Percentiles rank a stretch among this genome's conserved stretches.
These are phyloP conservation scores for Ambrosiella cleistominuta DNA, from an alignment of 2,329 filamentous ascomycete species.

Conservation along the genomic window DNA sequence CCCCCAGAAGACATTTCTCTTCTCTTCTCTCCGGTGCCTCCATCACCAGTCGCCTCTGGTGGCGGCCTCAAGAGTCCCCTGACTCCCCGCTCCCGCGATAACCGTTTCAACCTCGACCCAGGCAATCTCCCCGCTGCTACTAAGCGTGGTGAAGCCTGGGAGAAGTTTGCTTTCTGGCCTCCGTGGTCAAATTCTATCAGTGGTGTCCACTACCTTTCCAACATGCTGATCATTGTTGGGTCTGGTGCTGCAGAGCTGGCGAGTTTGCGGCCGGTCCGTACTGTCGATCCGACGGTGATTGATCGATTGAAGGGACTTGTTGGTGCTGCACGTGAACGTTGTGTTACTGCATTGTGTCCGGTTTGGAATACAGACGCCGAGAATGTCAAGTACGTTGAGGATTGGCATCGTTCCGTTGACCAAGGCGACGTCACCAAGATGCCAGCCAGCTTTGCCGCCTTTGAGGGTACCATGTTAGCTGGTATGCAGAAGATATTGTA, in stretches of 20 bases:
- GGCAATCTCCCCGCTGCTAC: slow-evolving; percentile 63
- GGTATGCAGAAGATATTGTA: slow-evolving; percentile 95
- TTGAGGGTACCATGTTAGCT: slow-evolving; percentile 63
- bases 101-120: slow-evolving; percentile 63
- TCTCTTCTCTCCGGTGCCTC: slow-evolving; percentile 64
- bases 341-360: slow-evolving; percentile 66
- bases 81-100: slow-evolving; percentile 45
- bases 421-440: slow-evolving; percentile 77
- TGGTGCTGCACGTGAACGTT: slow-evolving; percentile 63
- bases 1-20: slow-evolving; percentile 83
- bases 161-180: slow-evolving; percentile 91
- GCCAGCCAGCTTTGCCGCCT: slow-evolving; percentile 69
- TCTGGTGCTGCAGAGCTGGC: slow-evolving; percentile 76
- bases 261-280: slow-evolving; percentile 47
- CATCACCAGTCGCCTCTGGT: slow-evolving; percentile 40
- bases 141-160: slow-evolving; percentile 69
- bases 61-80: slow-evolving; percentile 31
- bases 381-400: slow-evolving; percentile 78
- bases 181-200: slow-evolving; percentile 82
- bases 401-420: slow-evolving; percentile 75
- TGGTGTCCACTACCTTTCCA: slow-evolving; percentile 76
- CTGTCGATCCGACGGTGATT: slow-evolving; percentile 35
- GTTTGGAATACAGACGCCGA: slow-evolving; percentile 91
- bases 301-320: slow-evolving; percentile 65
- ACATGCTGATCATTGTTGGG: slow-evolving; percentile 67